These are phyloP conservation scores for Didymella sp. DNA, from an alignment of 2,329 filamentous ascomycete species.

Conservation along the genomic window DNA sequence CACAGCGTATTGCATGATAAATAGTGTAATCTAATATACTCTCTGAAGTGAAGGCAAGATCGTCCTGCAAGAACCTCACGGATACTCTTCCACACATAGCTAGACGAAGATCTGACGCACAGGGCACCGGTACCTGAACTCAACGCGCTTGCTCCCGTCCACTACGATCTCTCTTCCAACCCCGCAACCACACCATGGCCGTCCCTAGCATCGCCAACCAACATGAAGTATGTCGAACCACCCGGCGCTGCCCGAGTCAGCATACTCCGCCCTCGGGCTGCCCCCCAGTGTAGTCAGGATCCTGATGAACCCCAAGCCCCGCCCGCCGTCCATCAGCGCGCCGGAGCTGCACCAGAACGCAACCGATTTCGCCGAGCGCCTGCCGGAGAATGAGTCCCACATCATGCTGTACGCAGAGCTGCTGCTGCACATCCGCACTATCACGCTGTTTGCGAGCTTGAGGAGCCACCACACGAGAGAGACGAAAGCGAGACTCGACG, in stretches of 20 bases:
- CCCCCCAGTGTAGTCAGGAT: slow-evolving; percentile 39
- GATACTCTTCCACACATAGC: slow-evolving; percentile 4
- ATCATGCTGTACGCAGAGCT: slow-evolving; percentile 65
- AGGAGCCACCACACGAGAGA: slow-evolving; percentile 52
- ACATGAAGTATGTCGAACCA: slow-evolving; percentile 40
- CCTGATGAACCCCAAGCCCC: slow-evolving; percentile 44
- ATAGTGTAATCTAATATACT: slow-evolving; percentile 25
- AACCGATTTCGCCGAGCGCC: slow-evolving; percentile 30
- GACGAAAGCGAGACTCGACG: slow-evolving; percentile 54
- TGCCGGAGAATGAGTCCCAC: slow-evolving; percentile 40
- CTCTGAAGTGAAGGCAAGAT: slow-evolving; percentile 1
- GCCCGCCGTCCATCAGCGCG: slow-evolving; percentile 32
- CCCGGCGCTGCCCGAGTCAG: slow-evolving; percentile 44
- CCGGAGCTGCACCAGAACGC: slow-evolving; percentile 43
- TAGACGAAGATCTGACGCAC: slow-evolving; percentile 13
- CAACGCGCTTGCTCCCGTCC: slow-evolving; percentile 10
- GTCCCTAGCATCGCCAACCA: slow-evolving; percentile 27
- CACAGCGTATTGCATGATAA: slow-evolving; percentile 4
- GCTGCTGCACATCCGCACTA: slow-evolving; percentile 65
- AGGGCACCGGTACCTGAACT: slow-evolving; percentile 7
- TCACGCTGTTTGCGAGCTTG: slow-evolving; percentile 64
- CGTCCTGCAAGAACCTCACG: background rate
- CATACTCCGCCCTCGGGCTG: slow-evolving; percentile 46
- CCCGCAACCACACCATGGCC: slow-evolving; percentile 29
- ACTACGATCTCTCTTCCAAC: slow-evolving; percentile 7